Percentiles rank a stretch among this genome's conserved stretches.
Evolutionary conservation across 805 yeast genomes (phyloP).

Genomic region (Metschnikowia similis): DNA sequence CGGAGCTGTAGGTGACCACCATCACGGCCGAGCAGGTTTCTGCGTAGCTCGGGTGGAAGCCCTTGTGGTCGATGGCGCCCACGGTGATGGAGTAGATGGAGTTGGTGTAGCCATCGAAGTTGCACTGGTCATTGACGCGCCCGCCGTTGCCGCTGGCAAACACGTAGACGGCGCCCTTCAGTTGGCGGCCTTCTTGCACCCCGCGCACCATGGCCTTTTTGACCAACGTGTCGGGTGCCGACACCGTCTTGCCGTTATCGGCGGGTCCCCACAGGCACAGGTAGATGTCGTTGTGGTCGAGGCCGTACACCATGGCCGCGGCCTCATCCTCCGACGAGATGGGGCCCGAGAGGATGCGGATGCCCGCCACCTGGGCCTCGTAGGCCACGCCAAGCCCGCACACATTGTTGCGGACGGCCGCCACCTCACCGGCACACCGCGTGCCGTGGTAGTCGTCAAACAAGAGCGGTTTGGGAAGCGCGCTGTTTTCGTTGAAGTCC

Average conservation of each 20-base stretch:
- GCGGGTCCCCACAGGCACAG: conserved; percentile 99
- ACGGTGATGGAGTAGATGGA: conserved; percentile 93
- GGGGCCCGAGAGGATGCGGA: conserved; percentile 78
- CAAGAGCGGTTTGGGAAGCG: conserved; percentile 75
- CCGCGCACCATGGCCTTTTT: conserved; percentile 83
- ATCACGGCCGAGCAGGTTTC: conserved; percentile 94
- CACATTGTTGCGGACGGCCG: conserved; percentile 76
- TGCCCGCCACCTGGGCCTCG: conserved; percentile 80
- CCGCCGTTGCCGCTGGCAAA: conserved; percentile 98
- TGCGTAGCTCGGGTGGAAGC: conserved; percentile 82
- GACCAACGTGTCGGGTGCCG: conserved; percentile 77
- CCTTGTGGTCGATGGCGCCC: conserved; percentile 86
- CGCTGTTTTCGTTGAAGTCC: conserved; percentile 80
- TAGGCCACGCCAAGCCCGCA: conserved; percentile 99
- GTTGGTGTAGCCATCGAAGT: conserved; percentile 96
- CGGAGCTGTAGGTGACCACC: conserved; percentile 91
- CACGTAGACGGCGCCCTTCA: conserved; percentile 84
- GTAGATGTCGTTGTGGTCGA: conserved; percentile 85
- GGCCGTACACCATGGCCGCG: conserved; percentile 71
- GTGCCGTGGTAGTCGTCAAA: conserved; percentile 92
- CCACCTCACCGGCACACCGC: conserved; percentile 96
- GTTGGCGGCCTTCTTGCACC: conserved; percentile 70
- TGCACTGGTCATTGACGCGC: conserved; percentile 77
- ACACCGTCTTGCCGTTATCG: conserved; percentile 85
- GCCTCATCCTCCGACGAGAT: conserved; percentile 90